These are phyloP conservation scores for Rosa hybrid DNA, from an alignment of 331 rosid genomes.

Conservation along the genomic window DNA sequence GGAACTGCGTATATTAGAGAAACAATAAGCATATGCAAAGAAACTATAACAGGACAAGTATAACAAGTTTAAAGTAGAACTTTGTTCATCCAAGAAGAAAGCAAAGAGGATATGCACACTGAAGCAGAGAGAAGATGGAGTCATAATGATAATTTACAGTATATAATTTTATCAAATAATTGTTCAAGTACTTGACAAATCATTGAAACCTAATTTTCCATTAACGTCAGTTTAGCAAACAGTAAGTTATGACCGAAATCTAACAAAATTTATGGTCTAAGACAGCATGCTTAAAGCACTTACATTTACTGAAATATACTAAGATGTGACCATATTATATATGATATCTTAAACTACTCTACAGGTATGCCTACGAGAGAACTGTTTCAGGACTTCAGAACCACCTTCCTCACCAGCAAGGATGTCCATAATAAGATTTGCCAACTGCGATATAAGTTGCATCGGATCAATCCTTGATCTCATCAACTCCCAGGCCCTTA, in stretches of 20 bases:
- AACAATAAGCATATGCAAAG: neutral
- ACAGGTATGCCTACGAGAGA: slow-evolving; percentile 54
- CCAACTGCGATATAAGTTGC: slow-evolving; percentile 82
- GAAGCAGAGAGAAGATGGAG: neutral
- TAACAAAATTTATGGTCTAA: neutral
- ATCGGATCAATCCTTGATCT: slow-evolving; percentile 80
- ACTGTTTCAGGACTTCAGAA: slow-evolving; percentile 57
- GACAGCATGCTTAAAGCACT: neutral
- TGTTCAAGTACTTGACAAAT: neutral
- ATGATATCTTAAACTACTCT: slow-evolving; percentile 35
- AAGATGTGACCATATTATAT: neutral
- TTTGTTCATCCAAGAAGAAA: neutral
- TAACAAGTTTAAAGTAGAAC: neutral
- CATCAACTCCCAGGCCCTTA: slow-evolving; percentile 78
- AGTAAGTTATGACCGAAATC: neutral
- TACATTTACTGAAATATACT: neutral
- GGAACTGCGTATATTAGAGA: neutral
- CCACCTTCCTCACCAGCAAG: slow-evolving; percentile 69
- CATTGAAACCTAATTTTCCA: neutral
- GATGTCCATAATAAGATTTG: slow-evolving; percentile 89
- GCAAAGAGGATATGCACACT: neutral
- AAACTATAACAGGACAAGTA: neutral
- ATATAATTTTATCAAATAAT: no score
- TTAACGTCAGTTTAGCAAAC: neutral
- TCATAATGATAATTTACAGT: neutral